Conservation (phyloP, 495 filamentous ascomycete species). For the Aspergillus taichungensis region DNA sequence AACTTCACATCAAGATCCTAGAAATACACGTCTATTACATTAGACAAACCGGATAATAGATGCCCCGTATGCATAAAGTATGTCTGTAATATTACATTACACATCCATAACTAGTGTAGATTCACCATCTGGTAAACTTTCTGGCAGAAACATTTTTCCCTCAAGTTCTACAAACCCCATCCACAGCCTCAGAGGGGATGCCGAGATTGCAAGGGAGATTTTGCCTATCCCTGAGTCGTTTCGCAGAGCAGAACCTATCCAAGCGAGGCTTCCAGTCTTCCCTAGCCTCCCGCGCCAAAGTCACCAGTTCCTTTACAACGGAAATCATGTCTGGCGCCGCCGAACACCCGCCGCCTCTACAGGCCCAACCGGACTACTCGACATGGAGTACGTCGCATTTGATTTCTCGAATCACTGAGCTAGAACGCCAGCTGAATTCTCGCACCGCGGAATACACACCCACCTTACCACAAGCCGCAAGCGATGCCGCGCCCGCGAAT, state of each 20-base stretch:
- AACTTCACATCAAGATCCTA: no score
- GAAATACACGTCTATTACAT: no score
- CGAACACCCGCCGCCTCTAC: no score
- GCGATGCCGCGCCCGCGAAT: constrained; percentile 10
- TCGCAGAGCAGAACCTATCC: background rate
- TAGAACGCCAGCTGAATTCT: constrained; percentile 53
- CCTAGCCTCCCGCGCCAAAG: background rate
- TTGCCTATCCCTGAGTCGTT: background rate
- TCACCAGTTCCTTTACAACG: background rate
- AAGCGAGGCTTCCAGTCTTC: background rate
- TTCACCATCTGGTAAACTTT: background rate
- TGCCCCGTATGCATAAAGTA: constrained; percentile 1
- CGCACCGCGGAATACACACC: constrained; percentile 29
- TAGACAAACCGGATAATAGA: no score
- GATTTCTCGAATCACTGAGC: constrained; percentile 51
- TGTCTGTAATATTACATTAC: constrained; percentile 7
- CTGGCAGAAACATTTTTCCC: background rate
- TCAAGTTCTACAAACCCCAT: background rate
- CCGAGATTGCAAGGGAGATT: constrained; percentile 9
- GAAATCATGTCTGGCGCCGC: constrained; percentile 2
- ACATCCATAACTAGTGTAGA: constrained; percentile 1
- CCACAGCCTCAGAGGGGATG: constrained; percentile 9
- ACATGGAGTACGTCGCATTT: constrained; percentile 59
- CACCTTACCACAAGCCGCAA: no score
- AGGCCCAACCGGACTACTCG: constrained; percentile 35